phyloP scores from a whole-genome alignment of 163 green algal species.

The Chlamydomonas reinhardtii region DNA sequence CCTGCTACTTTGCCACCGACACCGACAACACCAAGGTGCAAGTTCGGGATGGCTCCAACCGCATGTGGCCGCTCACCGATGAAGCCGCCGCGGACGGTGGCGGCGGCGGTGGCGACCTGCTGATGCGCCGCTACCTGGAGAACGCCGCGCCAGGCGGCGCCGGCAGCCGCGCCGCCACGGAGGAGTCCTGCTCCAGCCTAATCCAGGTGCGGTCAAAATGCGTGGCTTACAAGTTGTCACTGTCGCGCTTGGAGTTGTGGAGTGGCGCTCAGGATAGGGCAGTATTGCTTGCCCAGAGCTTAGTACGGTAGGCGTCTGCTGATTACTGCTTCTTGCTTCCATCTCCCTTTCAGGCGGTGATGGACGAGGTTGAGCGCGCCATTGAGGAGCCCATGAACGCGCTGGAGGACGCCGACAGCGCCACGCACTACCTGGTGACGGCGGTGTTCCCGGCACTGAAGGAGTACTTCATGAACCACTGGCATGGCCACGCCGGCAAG shows the following conservation, averaged over 20 bases:
- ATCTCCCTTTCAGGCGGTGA: not conserved
- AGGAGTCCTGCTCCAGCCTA: not conserved
- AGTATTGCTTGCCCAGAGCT: too few species aligned
- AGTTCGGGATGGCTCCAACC: constrained; percentile 24
- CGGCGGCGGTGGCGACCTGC: not conserved
- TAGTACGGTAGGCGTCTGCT: too few species aligned
- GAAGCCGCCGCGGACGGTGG: not conserved
- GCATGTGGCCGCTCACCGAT: constrained; percentile 24
- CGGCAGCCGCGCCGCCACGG: not conserved
- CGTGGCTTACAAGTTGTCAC: too few species aligned
- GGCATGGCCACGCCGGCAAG: constrained; percentile 21
- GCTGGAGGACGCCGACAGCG: constrained; percentile 29
- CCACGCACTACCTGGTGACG: constrained; percentile 41
- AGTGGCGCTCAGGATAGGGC: too few species aligned
- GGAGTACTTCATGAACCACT: constrained; percentile 52
- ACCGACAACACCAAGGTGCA: constrained; percentile 51
- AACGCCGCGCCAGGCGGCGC: not conserved
- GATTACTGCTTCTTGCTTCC: not conserved
- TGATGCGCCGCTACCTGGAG: constrained; percentile 39
- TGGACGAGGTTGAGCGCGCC: constrained; percentile 1
- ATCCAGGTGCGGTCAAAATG: not conserved
- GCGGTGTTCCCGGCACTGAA: constrained; percentile 36
- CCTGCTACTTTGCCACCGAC: constrained; percentile 46
- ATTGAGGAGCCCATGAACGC: constrained; percentile 13
- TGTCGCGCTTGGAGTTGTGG: too few species aligned